Percentiles rank a stretch among this genome's conserved stretches.
Conservation (phyloP, 345 rosid species). For the Euphorbia peplus region DNA sequence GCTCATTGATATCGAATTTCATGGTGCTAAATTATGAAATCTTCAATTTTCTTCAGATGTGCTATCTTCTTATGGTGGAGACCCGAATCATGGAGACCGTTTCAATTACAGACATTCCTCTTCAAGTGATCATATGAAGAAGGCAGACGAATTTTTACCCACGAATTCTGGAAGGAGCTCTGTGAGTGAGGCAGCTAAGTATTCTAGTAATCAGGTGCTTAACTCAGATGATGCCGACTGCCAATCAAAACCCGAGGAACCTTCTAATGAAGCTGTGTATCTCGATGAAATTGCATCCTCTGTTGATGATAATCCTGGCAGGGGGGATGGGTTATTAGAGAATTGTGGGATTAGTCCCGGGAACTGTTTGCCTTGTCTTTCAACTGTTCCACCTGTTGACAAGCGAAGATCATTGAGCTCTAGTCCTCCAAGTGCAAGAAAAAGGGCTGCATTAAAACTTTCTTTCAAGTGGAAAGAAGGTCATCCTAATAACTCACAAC, state of each 20-base stretch:
- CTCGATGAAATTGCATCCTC: constrained; percentile 49
- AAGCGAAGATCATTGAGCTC: constrained; percentile 32
- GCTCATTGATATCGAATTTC: not conserved
- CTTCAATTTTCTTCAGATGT: constrained; percentile 23
- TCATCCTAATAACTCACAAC: constrained; percentile 17
- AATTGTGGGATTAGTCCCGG: constrained; percentile 34
- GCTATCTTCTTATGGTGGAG: constrained; percentile 27
- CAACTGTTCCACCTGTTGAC: constrained; percentile 23
- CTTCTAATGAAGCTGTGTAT: constrained; percentile 32
- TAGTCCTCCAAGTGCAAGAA: constrained; percentile 34
- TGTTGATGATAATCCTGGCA: constrained; percentile 21
- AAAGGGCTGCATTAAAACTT: constrained; percentile 23
- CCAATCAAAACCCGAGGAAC: constrained; percentile 20
- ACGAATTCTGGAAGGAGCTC: constrained; percentile 39
- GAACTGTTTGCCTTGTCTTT: constrained; percentile 36
- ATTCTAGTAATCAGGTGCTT: constrained; percentile 27
- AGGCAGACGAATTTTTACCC: constrained; percentile 33
- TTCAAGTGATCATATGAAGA: constrained; percentile 34
- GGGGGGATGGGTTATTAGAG: constrained; percentile 27
- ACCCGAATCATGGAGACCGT: constrained; percentile 37
- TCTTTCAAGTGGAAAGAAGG: constrained; percentile 36
- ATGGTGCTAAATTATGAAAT: constrained; percentile 5
- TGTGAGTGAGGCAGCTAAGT: constrained; percentile 24
- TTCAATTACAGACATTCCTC: constrained; percentile 24
- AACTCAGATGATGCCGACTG: constrained; percentile 33